Base-by-base conservation (phyloP, 768 basidiomycete genomes). In the Psilocybe azurescens region DNA sequence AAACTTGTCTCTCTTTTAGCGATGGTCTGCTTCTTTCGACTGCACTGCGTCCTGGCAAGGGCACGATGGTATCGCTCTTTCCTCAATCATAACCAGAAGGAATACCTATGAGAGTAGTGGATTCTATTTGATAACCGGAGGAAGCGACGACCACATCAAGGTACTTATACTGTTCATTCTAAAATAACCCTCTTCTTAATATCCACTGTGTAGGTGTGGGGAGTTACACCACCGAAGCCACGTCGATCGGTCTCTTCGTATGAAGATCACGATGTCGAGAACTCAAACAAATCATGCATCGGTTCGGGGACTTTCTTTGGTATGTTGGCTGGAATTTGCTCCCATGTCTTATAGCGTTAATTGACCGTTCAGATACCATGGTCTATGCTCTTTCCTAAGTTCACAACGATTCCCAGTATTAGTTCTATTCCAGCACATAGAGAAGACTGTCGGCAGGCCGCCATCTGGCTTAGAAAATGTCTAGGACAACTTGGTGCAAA, bases 371-470 rank as follows among this genome's bases (percentile, higher is more conserved):
- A 86, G 94, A 94, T 67, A 86, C 87, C 11, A 81, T 96, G 79
- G 81, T 87, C 2, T 90, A 89, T 68, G 93, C 93, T 0, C 79
- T 97, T 5, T 88, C 90, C 0, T n/a, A 91, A 92, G 70, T 94
- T 99, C 64, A 82, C 97, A 5, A 87, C 94, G 0, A 91, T 95
- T 46, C 93, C 89, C 1, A 97, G 95, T 49, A 84, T 99, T 53
- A 95, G 93, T 69, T 86, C 83, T 52, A 81, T 81, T 59, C 81
- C 86, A 1, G 70, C 76, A 1, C 86, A 91, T 70, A 82, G 86
- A 58, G 94, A 94, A 73, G 90, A 96, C 71, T 99, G 97, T 72
- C 85, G 95, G 56, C 97, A 99, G 71, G 93, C 94, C 1, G 95
- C 95, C 5, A 89, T 96, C 48, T 95, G 95, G 89, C 76, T 99